These are phyloP conservation scores for Taphrina deformans DNA, from an alignment of 1,139 yeast species.

Conservation along the genomic window DNA sequence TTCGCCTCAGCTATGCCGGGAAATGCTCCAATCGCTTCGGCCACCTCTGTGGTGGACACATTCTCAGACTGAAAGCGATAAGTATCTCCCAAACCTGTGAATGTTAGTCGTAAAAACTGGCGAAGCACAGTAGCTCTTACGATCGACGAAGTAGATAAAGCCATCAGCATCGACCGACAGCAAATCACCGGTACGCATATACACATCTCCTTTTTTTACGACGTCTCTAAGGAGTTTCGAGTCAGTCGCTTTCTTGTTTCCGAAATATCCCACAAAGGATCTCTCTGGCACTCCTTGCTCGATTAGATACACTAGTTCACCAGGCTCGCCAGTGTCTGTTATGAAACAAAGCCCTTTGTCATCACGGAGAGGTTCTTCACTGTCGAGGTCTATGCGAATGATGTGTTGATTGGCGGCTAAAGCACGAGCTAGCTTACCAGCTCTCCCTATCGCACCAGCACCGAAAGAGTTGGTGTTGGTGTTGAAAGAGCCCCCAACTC, in stretches of 20 bases:
- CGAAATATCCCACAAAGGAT: slow-evolving; percentile 83
- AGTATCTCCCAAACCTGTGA: slow-evolving; percentile 69
- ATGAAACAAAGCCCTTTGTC: slow-evolving; percentile 65
- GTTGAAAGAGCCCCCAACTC: slow-evolving; percentile 86
- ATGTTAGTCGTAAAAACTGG: too few relatives aligned
- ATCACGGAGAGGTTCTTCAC: slow-evolving; percentile 70
- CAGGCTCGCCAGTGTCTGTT: slow-evolving; percentile 66
- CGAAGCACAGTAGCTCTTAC: too few relatives aligned
- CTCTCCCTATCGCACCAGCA: slow-evolving; percentile 84
- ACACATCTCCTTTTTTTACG: slow-evolving; percentile 83
- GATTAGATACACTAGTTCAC: slow-evolving; percentile 60
- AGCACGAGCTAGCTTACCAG: slow-evolving; percentile 62
- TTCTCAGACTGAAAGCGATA: slow-evolving; percentile 97
- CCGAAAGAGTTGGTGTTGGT: slow-evolving; percentile 78
- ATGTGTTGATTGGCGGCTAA: slow-evolving; percentile 19
- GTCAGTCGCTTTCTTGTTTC: slow-evolving; percentile 74
- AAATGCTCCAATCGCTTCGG: slow-evolving; percentile 57
- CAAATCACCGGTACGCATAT: slow-evolving; percentile 87
- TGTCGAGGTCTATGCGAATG: slow-evolving; percentile 40
- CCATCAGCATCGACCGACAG: slow-evolving; percentile 68
- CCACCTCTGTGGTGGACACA: slow-evolving; percentile 92
- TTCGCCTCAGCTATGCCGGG: slow-evolving; percentile 65
- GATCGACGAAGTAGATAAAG: slow-evolving; percentile 78
- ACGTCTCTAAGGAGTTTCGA: slow-evolving; percentile 73
- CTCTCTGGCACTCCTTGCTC: slow-evolving; percentile 43